Percentiles rank a stretch among this genome's conserved stretches.
Evolutionary conservation across 2,329 filamentous ascomycete species (phyloP).

Genomic region (Colletotrichum lini): DNA sequence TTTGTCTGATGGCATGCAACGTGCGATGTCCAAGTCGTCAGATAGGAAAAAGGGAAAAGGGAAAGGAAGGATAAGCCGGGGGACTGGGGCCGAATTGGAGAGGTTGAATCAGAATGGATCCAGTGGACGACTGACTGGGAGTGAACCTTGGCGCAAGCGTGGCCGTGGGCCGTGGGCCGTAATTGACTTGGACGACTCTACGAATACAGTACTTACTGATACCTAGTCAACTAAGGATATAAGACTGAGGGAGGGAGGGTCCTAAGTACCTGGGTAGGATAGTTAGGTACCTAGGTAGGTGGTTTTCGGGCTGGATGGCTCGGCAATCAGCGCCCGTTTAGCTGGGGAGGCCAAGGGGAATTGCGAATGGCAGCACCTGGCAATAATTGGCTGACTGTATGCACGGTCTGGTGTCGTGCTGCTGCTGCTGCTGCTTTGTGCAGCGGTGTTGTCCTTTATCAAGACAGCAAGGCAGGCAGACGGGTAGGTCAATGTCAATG

Average conservation of each 20-base stretch:
- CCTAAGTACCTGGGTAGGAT: too few species aligned
- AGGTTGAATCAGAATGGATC: slow-evolving; percentile 23
- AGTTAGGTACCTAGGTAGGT: too few species aligned
- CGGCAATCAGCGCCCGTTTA: slow-evolving; percentile 38
- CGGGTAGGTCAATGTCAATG: not conserved
- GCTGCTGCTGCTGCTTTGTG: slow-evolving; percentile 7
- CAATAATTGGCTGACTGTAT: slow-evolving; percentile 4
- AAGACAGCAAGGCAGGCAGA: slow-evolving; percentile 1
- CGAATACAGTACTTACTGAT: too few species aligned
- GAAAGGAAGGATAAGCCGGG: slow-evolving; percentile 21
- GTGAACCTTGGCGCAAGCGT: slow-evolving; percentile 12
- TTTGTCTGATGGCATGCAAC: not conserved
- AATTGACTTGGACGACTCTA: slow-evolving; percentile 8
- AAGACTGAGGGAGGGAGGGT: too few species aligned
- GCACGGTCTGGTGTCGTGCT: not conserved
- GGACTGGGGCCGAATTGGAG: slow-evolving; percentile 27
- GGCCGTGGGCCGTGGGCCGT: slow-evolving; percentile 25
- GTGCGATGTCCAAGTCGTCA: not conserved
- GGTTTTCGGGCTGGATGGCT: slow-evolving; percentile 20
- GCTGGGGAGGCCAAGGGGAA: slow-evolving; percentile 16
- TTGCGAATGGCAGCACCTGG: not conserved
- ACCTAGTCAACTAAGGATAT: too few species aligned
- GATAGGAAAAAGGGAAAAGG: slow-evolving; percentile 28
- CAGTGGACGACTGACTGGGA: slow-evolving; percentile 6
- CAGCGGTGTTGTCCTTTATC: not conserved